Evolutionary conservation across 306 rosid species (phyloP).

Genomic region (Cucumis cinereus): DNA sequence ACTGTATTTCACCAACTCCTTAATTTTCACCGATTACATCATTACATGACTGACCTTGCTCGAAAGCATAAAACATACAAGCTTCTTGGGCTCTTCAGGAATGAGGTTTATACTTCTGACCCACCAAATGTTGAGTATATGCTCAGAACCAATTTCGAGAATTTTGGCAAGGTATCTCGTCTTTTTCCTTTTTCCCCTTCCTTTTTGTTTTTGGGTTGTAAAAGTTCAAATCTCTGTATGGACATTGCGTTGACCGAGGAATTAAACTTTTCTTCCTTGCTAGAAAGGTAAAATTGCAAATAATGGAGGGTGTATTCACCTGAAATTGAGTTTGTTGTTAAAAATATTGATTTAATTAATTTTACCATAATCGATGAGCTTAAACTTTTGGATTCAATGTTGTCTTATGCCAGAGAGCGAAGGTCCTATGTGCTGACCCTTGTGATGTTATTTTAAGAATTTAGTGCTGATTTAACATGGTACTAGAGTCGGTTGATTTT

Average conservation of each 20-base stretch:
- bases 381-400: not conserved
- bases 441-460: not conserved
- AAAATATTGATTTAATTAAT: too few species aligned
- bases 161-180: conserved; percentile 62
- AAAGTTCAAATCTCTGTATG: not conserved
- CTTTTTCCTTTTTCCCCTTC: not conserved
- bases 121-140: conserved; percentile 70
- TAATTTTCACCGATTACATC: conserved; percentile 57
- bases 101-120: conserved; percentile 61
- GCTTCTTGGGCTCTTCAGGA: conserved; percentile 36
- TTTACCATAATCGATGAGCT: too few species aligned
- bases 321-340: not conserved
- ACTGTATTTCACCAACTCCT: conserved; percentile 51
- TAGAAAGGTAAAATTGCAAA: not conserved
- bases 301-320: not conserved
- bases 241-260: not conserved
- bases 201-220: not conserved
- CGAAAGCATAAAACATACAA: conserved; percentile 58
- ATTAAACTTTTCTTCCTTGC: not conserved
- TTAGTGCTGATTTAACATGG: too few species aligned
- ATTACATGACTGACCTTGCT: conserved; percentile 79
- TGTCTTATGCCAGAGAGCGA: not conserved
- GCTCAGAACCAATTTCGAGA: conserved; percentile 63
- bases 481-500: too few species aligned
- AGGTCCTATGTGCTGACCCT: not conserved